A percentile compares a stretch with the other conserved stretches of the same genome.
These are phyloP conservation scores for Phylloporus scabripes DNA, from an alignment of 768 basidiomycete genomes.

Conservation along the genomic window DNA sequence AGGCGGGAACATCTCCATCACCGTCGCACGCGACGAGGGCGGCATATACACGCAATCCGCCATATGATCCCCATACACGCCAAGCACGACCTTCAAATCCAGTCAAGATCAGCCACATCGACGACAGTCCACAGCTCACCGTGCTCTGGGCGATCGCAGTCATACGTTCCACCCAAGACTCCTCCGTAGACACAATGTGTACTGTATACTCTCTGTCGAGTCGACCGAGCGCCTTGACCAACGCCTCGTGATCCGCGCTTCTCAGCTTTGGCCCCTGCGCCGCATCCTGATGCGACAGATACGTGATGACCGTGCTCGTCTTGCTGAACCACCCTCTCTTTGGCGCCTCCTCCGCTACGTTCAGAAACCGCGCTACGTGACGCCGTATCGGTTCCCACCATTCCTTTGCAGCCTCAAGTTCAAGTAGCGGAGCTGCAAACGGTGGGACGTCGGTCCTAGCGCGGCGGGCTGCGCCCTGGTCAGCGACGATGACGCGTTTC, in stretches of 20 bases:
- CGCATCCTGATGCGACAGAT: slow-evolving; percentile 59
- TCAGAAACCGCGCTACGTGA: slow-evolving; percentile 41
- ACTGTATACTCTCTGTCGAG: slow-evolving; percentile 55
- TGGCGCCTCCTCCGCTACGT: slow-evolving; percentile 19
- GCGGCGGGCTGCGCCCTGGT: slow-evolving; percentile 59
- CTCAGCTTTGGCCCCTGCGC: slow-evolving; percentile 45
- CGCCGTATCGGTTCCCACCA: slow-evolving; percentile 69
- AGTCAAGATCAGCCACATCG: not conserved
- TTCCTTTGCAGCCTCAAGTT: slow-evolving; percentile 38
- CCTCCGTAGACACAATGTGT: slow-evolving; percentile 46
- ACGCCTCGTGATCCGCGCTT: slow-evolving; percentile 49
- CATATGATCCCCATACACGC: slow-evolving; percentile 55
- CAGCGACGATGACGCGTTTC: slow-evolving; percentile 72
- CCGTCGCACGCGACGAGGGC: slow-evolving; percentile 49
- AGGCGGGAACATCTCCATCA: slow-evolving; percentile 74
- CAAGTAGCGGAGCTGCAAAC: slow-evolving; percentile 38
- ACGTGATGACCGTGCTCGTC: slow-evolving; percentile 53
- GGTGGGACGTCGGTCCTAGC: slow-evolving; percentile 21
- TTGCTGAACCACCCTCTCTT: slow-evolving; percentile 14
- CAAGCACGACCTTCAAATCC: slow-evolving; percentile 48
- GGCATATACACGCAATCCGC: slow-evolving; percentile 70
- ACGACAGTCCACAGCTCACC: slow-evolving; percentile 35
- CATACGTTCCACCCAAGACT: slow-evolving; percentile 59
- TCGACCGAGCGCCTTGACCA: slow-evolving; percentile 52
- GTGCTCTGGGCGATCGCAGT: slow-evolving; percentile 61